These are phyloP conservation scores for Chaetomium strumarium DNA, from an alignment of 2,329 filamentous ascomycete genomes.

Conservation along the genomic window DNA sequence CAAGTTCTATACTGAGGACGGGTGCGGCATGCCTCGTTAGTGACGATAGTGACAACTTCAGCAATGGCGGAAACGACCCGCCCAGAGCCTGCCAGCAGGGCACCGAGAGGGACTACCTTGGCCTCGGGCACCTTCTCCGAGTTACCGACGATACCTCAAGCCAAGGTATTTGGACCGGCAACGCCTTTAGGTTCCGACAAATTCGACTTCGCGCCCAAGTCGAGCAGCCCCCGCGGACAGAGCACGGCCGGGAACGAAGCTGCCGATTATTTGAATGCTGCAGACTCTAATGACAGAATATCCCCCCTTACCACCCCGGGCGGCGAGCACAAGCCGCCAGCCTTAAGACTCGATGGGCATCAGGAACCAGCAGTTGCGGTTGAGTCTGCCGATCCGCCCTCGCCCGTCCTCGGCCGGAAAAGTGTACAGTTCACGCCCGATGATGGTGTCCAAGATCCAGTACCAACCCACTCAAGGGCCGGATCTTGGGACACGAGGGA, in stretches of 20 bases:
- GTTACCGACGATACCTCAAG: slow-evolving; percentile 24
- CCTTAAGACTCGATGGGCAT: slow-evolving; percentile 20
- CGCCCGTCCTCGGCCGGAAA: slow-evolving; percentile 44
- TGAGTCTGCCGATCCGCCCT: slow-evolving; percentile 21
- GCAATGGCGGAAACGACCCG: slow-evolving; percentile 21
- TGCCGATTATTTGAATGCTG: slow-evolving; percentile 36
- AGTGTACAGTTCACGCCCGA: slow-evolving; percentile 72
- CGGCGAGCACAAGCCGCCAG: slow-evolving; percentile 9
- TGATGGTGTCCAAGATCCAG: slow-evolving; percentile 43
- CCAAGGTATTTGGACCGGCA: slow-evolving; percentile 15
- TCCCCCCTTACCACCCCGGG: slow-evolving; percentile 23
- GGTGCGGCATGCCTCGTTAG: slow-evolving; percentile 23
- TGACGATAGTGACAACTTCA: slow-evolving; percentile 11
- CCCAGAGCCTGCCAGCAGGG: slow-evolving; percentile 8
- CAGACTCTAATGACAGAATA: slow-evolving; percentile 29
- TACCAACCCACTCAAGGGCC: slow-evolving; percentile 50
- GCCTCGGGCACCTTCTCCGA: slow-evolving; percentile 22
- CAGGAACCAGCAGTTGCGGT: slow-evolving; percentile 23
- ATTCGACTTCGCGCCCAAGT: slow-evolving; percentile 25
- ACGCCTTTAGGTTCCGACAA: slow-evolving; percentile 24
- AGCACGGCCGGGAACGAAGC: slow-evolving; percentile 23
- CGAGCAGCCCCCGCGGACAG: slow-evolving; percentile 12
- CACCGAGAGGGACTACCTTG: slow-evolving; percentile 18
- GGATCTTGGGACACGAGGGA: slow-evolving; percentile 65
- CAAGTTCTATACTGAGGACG: background rate